phyloP scores from a whole-genome alignment of 1,284 basidiomycete species.

The Rhodotorula mucilaginosa region DNA sequence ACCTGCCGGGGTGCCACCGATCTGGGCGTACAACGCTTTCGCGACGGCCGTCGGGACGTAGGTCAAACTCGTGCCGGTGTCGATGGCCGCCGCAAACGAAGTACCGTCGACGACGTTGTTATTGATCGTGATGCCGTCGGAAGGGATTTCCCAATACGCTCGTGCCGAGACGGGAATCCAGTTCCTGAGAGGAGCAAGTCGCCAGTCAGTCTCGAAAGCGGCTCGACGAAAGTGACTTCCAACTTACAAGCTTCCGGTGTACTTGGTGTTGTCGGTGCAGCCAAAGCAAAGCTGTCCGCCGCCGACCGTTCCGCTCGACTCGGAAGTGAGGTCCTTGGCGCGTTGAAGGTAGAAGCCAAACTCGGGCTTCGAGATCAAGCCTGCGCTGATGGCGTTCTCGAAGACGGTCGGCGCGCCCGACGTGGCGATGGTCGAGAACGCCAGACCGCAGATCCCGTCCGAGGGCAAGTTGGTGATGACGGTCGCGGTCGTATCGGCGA shows the following conservation, averaged over 20 bases:
- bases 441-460: constrained; percentile 33
- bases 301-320: constrained; percentile 23
- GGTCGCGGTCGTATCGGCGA: constrained; percentile 28
- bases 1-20: constrained; percentile 34
- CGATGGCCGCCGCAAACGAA: constrained; percentile 37
- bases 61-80: constrained; percentile 44
- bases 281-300: constrained; percentile 40
- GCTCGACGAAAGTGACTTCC: background rate
- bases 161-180: constrained; percentile 30
- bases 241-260: constrained; percentile 22
- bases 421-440: constrained; percentile 38
- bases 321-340: constrained; percentile 29
- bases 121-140: constrained; percentile 41
- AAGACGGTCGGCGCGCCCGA: constrained; percentile 39
- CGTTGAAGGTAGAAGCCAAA: constrained; percentile 29
- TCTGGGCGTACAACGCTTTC: constrained; percentile 34
- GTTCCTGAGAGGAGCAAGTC: background rate
- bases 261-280: constrained; percentile 34
- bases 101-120: constrained; percentile 39
- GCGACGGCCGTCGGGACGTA: constrained; percentile 41
- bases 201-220: background rate
- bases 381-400: constrained; percentile 36
- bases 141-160: constrained; percentile 35
- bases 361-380: constrained; percentile 19
- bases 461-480: constrained; percentile 29